These are phyloP conservation scores for Rubia yunnanensis DNA, from an alignment of 257 asterid genomes.

Conservation along the genomic window DNA sequence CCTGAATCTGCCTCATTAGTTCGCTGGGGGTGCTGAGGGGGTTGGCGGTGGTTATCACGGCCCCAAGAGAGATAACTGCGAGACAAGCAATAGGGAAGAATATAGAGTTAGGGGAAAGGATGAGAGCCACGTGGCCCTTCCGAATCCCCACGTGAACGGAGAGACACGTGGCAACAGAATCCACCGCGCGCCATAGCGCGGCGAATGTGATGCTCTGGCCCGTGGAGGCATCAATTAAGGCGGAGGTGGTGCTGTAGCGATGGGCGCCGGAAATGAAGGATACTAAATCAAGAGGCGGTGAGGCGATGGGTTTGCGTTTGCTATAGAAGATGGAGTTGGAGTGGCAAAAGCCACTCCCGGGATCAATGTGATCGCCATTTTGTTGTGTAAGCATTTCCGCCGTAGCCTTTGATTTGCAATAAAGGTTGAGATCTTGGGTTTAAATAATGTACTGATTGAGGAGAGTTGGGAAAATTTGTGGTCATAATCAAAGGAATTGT, in stretches of 20 bases:
- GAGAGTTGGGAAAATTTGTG: too few relatives aligned
- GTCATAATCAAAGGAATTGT: too few relatives aligned
- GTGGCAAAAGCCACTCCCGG: slow-evolving; percentile 62
- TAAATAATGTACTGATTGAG: too few relatives aligned
- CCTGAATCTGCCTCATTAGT: slow-evolving; percentile 60
- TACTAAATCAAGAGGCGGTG: slow-evolving; percentile 56
- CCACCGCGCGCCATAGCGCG: slow-evolving; percentile 67
- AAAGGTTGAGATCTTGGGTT: not conserved
- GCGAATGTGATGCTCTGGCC: slow-evolving; percentile 50
- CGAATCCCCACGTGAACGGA: slow-evolving; percentile 49
- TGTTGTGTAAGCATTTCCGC: not conserved
- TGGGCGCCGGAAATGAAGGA: slow-evolving; percentile 86
- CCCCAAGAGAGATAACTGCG: slow-evolving; percentile 85
- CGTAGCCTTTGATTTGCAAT: not conserved
- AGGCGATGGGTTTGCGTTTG: slow-evolving; percentile 58
- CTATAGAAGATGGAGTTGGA: slow-evolving; percentile 76
- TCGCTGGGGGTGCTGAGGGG: slow-evolving; percentile 75
- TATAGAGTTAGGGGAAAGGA: slow-evolving; percentile 74
- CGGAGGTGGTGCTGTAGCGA: slow-evolving; percentile 31
- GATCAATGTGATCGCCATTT: slow-evolving; percentile 18
- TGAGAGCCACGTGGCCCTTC: slow-evolving; percentile 65
- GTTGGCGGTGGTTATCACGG: slow-evolving; percentile 79
- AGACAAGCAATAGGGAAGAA: slow-evolving; percentile 77
- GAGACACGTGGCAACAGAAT: slow-evolving; percentile 52
- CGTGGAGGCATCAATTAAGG: slow-evolving; percentile 76